Evolutionary conservation across 257 asterid genomes (phyloP), one percentile per base, ranked within the genome.

Genomic region (Solanum piurae): DNA sequence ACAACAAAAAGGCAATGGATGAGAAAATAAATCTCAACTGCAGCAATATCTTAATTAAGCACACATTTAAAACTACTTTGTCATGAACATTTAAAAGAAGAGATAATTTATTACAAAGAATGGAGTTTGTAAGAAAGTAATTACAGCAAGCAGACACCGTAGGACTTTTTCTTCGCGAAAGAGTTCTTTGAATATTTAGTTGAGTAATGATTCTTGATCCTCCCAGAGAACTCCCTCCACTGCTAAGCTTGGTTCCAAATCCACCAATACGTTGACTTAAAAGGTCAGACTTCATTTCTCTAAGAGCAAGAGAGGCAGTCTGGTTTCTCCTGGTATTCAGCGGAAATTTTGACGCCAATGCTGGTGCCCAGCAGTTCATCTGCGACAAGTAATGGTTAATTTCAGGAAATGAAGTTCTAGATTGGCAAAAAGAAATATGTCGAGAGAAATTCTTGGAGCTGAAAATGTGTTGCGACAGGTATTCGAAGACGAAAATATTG

Each of bases 121-220:
- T 80, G 40, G 64, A 49, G 68, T 14, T 25, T 46, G 27, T 27
- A 46, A 75, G 83, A 3, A 38, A 46, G 5, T 80, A 71, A 87
- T 94, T 94, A 96, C 98, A 95, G 92, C 96, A 91, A 91, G 95
- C 96, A 88, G 88, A 77, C 37, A 92, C 90, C 6, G 18, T 72
- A 1, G 91, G 83, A 89, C 88, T 83, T 89, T 86, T 94, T 89
- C 92, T 90, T 87, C 40, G 23, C 11, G 18, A 34, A 42, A 86
- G 42, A 29, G 88, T 83, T 89, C 86, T 80, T 80, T 82, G 90
- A 85, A 88, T 58, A 21, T 88, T 91, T 33, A 89, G 91, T 87
- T 33, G 79, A 60, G 69, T 37, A 86, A 87, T 82, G 38, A 84
- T 68, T 75, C 76, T 79, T 75, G 98, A 92, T 88, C 89, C 93